Evolutionary conservation across 2,329 filamentous ascomycete genomes (phyloP).

Genomic region (Celoporthe dispersa): DNA sequence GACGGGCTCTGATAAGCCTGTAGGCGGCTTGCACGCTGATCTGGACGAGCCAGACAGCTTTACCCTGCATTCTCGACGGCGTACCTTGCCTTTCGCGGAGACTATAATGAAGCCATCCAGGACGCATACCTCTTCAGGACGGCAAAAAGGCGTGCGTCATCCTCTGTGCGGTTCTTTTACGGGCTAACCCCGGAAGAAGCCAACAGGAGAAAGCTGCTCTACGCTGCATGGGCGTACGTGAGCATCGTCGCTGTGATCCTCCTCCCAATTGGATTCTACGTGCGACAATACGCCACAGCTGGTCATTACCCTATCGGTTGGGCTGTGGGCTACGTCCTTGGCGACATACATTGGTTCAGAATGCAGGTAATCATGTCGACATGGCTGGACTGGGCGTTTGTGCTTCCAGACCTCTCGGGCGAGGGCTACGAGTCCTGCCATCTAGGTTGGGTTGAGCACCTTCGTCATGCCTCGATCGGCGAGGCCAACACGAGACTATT

Average conservation of each 20-base stretch:
- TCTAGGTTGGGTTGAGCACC: conserved; percentile 65
- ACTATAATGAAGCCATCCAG: conserved; percentile 44
- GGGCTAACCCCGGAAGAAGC: conserved; percentile 82
- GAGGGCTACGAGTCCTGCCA: conserved; percentile 46
- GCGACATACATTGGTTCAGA: conserved; percentile 73
- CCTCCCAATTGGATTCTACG: conserved; percentile 70
- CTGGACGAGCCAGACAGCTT: neutral
- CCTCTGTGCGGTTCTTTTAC: conserved; percentile 73
- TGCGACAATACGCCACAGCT: conserved; percentile 68
- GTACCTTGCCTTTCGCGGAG: conserved; percentile 56
- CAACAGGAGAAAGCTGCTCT: conserved; percentile 76
- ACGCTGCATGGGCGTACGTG: conserved; percentile 78
- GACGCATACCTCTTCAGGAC: conserved; percentile 64
- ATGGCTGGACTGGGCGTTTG: conserved; percentile 11
- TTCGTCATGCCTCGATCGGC: conserved; percentile 69
- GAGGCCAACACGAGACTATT: conserved; percentile 81
- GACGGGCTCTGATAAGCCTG: neutral
- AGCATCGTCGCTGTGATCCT: conserved; percentile 70
- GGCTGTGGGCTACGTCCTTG: conserved; percentile 88
- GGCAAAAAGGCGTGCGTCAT: conserved; percentile 68
- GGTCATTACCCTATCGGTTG: conserved; percentile 86
- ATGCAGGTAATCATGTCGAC: conserved; percentile 28
- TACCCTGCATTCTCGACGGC: conserved; percentile 41
- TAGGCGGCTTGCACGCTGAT: conserved; percentile 1
- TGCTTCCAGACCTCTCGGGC: conserved; percentile 7